Base-by-base conservation (phyloP, 371 early-diverging fungal species). In the Conidiobolus incongruus region DNA sequence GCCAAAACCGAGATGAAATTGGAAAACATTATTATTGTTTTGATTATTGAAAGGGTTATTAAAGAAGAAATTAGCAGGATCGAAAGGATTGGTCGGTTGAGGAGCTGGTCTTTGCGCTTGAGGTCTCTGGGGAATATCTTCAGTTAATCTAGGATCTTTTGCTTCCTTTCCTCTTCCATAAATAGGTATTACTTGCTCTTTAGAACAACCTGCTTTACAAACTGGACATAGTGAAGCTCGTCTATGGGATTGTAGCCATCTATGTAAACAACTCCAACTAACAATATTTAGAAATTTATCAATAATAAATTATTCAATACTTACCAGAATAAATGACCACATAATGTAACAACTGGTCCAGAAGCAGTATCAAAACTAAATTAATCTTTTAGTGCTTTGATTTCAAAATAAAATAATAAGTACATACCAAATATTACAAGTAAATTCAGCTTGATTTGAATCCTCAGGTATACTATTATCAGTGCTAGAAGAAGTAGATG, bases 101-200 rank as follows among this genome's bases (percentile, higher is more conserved):
- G 39, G 21, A 12, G n/a, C 23, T 11, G 39, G 39, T 12, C 39
- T 15, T 19, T 39, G 39, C 17, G 20, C 39, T 26, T 42, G 12
- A 13, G 22, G 33, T 10, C 42, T 26, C 13, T 22, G 13, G 26
- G 47, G 23, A n/a, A 35, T 35, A 10, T 15, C 22, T 40, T 47
- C 40, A 46, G 12, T 35, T 21, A n/a, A 68, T 68, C 80, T 70
- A 43, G 77, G 78, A 47, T 77, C 80, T 46, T 63, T 62, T 40
- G 65, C 69, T 48, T 80, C 77, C 46, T 60, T 65, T 17, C 80
- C 80, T 26, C 80, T 69, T 30, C 80, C 78, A 51, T 80, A 80
- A 35, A 80, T 64, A 1, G 78, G 80, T 31, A 80, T 76, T n/a
- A 80, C 77, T 47, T 77, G 76, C 35, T 76, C 76, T 49, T 71